Evolutionary conservation across 768 basidiomycete genomes (phyloP).

Genomic region (Tulasnella sp.): DNA sequence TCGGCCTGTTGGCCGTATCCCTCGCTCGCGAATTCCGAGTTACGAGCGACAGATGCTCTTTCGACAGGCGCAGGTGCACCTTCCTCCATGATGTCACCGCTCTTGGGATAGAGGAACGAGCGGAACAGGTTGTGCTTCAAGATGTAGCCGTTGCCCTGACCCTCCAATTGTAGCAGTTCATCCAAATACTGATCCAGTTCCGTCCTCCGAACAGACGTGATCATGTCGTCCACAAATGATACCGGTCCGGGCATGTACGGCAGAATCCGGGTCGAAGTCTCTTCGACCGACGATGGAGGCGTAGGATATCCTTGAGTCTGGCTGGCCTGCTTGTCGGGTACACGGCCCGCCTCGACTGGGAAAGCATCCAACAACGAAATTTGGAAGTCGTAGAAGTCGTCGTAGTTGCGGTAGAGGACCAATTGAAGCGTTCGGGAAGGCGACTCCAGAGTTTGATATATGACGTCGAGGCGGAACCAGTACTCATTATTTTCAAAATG

Average conservation of each 20-base stretch:
- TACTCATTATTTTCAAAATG: conserved; percentile 94
- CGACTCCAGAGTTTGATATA: conserved; percentile 71
- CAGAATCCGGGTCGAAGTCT: conserved; percentile 60
- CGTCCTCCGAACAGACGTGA: conserved; percentile 72
- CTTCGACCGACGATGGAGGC: conserved; percentile 39
- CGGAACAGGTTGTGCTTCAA: conserved; percentile 76
- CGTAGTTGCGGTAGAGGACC: conserved; percentile 90
- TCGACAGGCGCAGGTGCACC: not conserved
- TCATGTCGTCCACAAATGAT: conserved; percentile 71
- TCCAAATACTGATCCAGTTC: conserved; percentile 89
- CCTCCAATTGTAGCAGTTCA: conserved; percentile 69
- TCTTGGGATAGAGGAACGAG: conserved; percentile 75
- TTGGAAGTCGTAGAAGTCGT: conserved; percentile 98
- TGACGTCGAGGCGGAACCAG: conserved; percentile 92
- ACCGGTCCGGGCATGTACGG: conserved; percentile 98
- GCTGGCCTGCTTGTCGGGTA: conserved; percentile 38
- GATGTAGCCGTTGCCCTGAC: conserved; percentile 55
- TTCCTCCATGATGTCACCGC: conserved; percentile 56
- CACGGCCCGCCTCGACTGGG: conserved; percentile 84
- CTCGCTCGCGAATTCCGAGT: not conserved
- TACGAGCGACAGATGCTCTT: not conserved
- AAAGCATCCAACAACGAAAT: conserved; percentile 80
- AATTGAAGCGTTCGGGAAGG: conserved; percentile 64
- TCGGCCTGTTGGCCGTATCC: not conserved
- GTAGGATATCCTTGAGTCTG: conserved; percentile 2